Percentiles rank a stretch among this genome's conserved stretches.
These are phyloP conservation scores for Myxozyma geophila DNA, from an alignment of 805 yeast genomes.

Conservation along the genomic window DNA sequence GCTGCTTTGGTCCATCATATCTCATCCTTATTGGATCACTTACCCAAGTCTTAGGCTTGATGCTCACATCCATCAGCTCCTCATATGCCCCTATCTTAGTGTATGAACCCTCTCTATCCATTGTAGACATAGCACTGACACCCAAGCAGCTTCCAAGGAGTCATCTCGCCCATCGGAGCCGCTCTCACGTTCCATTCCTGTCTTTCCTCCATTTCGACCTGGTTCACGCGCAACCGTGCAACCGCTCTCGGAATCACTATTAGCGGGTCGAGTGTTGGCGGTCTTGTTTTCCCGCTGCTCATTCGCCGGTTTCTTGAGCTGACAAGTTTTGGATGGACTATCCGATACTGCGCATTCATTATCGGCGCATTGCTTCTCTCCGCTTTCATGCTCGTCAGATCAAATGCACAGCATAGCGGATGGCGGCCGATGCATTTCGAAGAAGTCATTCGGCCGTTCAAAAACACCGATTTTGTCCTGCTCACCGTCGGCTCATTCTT, in stretches of 20 bases:
- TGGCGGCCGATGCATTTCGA: slow-evolving; percentile 18
- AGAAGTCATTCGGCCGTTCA: slow-evolving; percentile 15
- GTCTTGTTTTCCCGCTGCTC: slow-evolving; percentile 55
- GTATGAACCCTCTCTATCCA: slow-evolving; percentile 44
- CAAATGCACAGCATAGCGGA: slow-evolving; percentile 6
- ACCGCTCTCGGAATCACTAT: slow-evolving; percentile 54
- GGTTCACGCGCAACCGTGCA: slow-evolving; percentile 52
- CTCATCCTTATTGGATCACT: slow-evolving; percentile 36
- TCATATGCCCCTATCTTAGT: slow-evolving; percentile 57
- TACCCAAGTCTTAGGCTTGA: slow-evolving; percentile 40
- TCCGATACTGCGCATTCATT: slow-evolving; percentile 54
- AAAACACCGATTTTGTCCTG: neutral
- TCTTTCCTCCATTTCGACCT: slow-evolving; percentile 53
- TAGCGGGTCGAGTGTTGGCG: slow-evolving; percentile 58
- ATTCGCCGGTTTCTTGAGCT: slow-evolving; percentile 48
- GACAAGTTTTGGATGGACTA: slow-evolving; percentile 59
- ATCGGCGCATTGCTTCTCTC: slow-evolving; percentile 42
- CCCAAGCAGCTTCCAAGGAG: slow-evolving; percentile 58
- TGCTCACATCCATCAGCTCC: slow-evolving; percentile 47
- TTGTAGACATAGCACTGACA: slow-evolving; percentile 53
- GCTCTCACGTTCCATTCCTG: slow-evolving; percentile 52
- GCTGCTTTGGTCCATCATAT: slow-evolving; percentile 27
- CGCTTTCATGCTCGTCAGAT: slow-evolving; percentile 36
- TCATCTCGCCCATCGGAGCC: slow-evolving; percentile 53
- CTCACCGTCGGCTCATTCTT: slow-evolving; percentile 3